These are phyloP conservation scores for Candida freyschussii DNA, from an alignment of 1,139 yeast genomes.

Conservation along the genomic window DNA sequence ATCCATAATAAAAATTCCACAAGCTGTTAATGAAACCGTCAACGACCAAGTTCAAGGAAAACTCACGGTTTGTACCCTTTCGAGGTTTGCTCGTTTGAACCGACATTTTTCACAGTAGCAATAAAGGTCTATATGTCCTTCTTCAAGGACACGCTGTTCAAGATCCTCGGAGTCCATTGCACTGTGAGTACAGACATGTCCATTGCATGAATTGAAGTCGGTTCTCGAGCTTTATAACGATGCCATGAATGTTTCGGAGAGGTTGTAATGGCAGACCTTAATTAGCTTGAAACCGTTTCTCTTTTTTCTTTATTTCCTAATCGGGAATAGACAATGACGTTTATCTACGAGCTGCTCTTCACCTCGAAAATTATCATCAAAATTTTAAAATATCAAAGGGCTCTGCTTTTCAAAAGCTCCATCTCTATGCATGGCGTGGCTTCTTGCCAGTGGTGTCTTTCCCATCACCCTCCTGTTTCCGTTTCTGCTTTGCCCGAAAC, in stretches of 20 bases:
- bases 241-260: too few species aligned
- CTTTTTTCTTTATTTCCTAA: constrained; percentile 16
- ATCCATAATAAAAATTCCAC: constrained; percentile 22
- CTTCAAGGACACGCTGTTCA: too few species aligned
- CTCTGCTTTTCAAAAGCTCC: neutral
- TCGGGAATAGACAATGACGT: constrained; percentile 20
- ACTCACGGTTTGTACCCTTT: constrained; percentile 17
- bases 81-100: constrained; percentile 11
- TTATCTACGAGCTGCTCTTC: too few species aligned
- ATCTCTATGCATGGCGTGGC: neutral
- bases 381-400: constrained; percentile 1
- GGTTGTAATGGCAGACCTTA: too few species aligned
- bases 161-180: too few species aligned
- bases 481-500: constrained; percentile 35
- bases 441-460: neutral
- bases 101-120: constrained; percentile 22
- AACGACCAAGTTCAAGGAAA: neutral
- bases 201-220: too few species aligned
- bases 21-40: neutral
- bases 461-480: constrained; percentile 12
- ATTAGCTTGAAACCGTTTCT: too few species aligned
- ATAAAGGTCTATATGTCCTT: constrained; percentile 10
- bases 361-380: too few species aligned
- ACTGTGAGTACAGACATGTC: too few species aligned
- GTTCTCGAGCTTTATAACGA: too few species aligned